Conservation (phyloP, 331 rosid species). For the Acacia concinna region DNA sequence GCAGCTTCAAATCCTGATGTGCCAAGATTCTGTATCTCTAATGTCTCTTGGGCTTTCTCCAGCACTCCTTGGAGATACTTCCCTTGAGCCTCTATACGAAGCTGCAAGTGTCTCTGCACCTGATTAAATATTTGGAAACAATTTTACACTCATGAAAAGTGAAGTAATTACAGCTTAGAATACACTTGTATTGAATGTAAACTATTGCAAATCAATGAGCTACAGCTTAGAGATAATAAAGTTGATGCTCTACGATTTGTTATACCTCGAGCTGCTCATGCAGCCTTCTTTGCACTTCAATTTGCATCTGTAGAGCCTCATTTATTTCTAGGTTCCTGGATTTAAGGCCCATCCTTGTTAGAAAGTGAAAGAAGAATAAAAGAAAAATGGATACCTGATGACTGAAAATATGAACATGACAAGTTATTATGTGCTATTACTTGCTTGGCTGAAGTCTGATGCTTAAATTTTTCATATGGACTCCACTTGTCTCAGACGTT, state of each 20-base stretch:
- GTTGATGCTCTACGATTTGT: background rate
- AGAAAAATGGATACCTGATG: background rate
- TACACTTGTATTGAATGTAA: background rate
- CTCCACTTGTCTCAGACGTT: conserved; percentile 57
- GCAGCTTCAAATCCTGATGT: conserved; percentile 72
- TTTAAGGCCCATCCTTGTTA: conserved; percentile 28
- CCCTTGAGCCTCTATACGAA: conserved; percentile 88
- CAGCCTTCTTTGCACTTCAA: conserved; percentile 86
- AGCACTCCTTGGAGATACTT: conserved; percentile 80
- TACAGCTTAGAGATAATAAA: background rate
- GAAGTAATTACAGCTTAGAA: background rate
- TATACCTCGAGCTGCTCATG: conserved; percentile 93
- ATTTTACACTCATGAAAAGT: conserved; percentile 7
- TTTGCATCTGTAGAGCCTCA: conserved; percentile 82
- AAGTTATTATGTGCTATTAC: conserved; percentile 40
- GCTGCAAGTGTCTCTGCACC: conserved; percentile 91
- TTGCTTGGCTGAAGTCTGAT: conserved; percentile 60
- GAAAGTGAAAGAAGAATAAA: background rate
- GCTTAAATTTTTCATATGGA: conserved; percentile 54
- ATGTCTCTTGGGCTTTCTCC: conserved; percentile 81
- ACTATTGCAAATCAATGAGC: background rate
- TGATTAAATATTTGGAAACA: conserved; percentile 35
- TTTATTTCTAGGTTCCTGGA: conserved; percentile 66
- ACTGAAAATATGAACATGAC: background rate
- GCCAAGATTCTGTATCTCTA: conserved; percentile 62